These are phyloP conservation scores for Suillus fuscotomentosus DNA, from an alignment of 768 basidiomycete genomes.

Conservation along the genomic window DNA sequence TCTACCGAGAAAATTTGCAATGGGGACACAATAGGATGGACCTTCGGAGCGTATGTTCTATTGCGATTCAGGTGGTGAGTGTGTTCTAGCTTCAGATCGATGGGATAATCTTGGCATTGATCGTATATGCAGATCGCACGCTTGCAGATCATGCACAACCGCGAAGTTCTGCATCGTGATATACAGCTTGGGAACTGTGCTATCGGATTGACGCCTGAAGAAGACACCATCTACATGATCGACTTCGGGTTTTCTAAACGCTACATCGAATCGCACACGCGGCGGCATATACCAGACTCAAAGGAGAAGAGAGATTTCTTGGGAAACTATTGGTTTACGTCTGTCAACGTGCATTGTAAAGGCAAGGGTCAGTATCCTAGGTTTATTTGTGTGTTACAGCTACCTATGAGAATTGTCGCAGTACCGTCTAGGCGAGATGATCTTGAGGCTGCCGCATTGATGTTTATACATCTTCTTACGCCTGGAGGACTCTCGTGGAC, in stretches of 20 bases:
- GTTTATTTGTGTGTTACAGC: constrained; percentile 12
- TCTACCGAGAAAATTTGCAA: constrained; percentile 45
- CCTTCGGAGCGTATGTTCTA: constrained; percentile 67
- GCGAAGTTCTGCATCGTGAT: constrained; percentile 74
- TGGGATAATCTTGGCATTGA: constrained; percentile 8
- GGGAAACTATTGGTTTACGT: constrained; percentile 85
- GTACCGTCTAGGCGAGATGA: constrained; percentile 81
- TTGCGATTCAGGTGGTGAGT: constrained; percentile 76
- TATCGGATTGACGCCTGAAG: constrained; percentile 57
- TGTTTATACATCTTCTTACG: constrained; percentile 79
- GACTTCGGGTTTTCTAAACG: constrained; percentile 84
- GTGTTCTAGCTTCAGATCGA: constrained; percentile 2
- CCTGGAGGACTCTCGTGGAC: constrained; percentile 78
- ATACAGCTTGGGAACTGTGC: constrained; percentile 80
- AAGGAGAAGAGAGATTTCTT: constrained; percentile 70
- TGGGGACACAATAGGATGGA: constrained; percentile 58
- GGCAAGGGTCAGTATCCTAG: constrained; percentile 54
- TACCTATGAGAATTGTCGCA: constrained; percentile 31
- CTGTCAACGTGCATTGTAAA: constrained; percentile 74
- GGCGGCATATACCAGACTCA: constrained; percentile 70
- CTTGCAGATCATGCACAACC: constrained; percentile 73
- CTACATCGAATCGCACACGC: constrained; percentile 65
- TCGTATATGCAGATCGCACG: constrained; percentile 54
- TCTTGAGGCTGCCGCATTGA: constrained; percentile 71
- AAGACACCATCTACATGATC: constrained; percentile 73